Base-by-base conservation (phyloP, 1,284 basidiomycete genomes). In the Agroathelia rolfsii region DNA sequence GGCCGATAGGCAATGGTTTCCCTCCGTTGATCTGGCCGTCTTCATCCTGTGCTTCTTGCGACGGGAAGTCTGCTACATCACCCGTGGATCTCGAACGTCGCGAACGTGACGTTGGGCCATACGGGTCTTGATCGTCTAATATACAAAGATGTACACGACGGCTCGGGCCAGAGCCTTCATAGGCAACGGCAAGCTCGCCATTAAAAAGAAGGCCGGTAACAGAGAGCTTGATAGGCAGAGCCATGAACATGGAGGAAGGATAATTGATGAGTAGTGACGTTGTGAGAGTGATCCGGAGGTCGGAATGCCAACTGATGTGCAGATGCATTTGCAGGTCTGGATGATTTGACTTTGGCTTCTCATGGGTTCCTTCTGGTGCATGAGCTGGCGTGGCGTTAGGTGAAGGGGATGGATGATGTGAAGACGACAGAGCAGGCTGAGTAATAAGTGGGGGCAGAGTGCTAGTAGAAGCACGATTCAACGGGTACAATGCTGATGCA, bases 231-330 rank as follows among this genome's bases (percentile, higher is more conserved):
- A 98, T 84, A 2, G 95, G 95, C 12, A 99, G 69, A 5, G 83
- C 79, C 90, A 98, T 96, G 67, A 99, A 97, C 48, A 83, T 75
- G 0, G 82, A 76, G 0, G 86, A 86, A 1, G 94, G 93, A 53
- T 97, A 95, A 61, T 97, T 96, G 55, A 99, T 92, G 42, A 92
- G 74, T 12, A 98, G 70, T 7, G 86, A 89, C 0, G 94, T 97
- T n/a, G 80, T 76, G 41, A 99, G 69, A 2, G 83, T 85, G 43
- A 87, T 64, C 13, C 83, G 80, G 3, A 87, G 61, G 53, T 87
- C 75, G 9, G 84, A 83, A 36, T 77, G 68, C 78, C 82, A 84
- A 28, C 70, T 68, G 25, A 86, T 61, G 49, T 77, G 74, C 4
- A 87, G 58, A 48, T 87, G 83, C 13, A 85, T 52, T 50, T 86